Evolutionary conservation across 139 green algal species (phyloP), one percentile per base, ranked within the genome.

Genomic region (Pleodorina starrii): DNA sequence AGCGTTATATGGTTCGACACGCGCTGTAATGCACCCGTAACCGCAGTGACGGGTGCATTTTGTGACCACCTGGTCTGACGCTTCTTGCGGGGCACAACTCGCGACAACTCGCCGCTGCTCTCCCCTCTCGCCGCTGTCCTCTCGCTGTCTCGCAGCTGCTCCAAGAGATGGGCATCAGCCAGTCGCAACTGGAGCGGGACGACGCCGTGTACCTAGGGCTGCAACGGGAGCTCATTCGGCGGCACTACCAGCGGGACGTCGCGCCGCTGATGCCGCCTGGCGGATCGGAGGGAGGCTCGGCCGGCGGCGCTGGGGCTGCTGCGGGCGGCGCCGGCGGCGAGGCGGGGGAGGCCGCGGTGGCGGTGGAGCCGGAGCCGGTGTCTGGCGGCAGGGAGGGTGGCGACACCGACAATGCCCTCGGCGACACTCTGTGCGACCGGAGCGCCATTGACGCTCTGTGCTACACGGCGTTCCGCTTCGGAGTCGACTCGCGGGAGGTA

Each of bases 371-470:
- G n/a, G n/a, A n/a, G n/a, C n/a, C n/a, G n/a, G n/a, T n/a, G n/a
- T n/a, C n/a, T n/a, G n/a, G n/a, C n/a, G n/a, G n/a, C n/a, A n/a
- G n/a, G n/a, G n/a, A n/a, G n/a, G 21, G 42, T 32, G 40, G 40
- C 17, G 48, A 11, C 42, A 19, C 42, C 27, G 72, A 59, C 72
- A 66, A 12, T 12, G 72, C 2, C n/a, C 27, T 29, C 6, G 50
- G 48, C 46, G 46, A 23, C 25, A 32, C 14, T 29, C 25, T 72
- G 51, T 50, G 40, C 40, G 77, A 85, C 77, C 77, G 77, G 19
- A 73, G 77, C 35, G 77, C 77, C 17, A 35, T 85, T 29, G 77
- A 85, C 36, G 77, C 77, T 50, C 25, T 72, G 48, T 57, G 35
- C 35, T 85, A 85, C 32, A 29, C 23, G 32, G 51, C 51, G 17